Percentiles rank a stretch among this genome's conserved stretches.
Conservation (phyloP, 23 red algal genomes). For the Pyropia haitanensis region DNA sequence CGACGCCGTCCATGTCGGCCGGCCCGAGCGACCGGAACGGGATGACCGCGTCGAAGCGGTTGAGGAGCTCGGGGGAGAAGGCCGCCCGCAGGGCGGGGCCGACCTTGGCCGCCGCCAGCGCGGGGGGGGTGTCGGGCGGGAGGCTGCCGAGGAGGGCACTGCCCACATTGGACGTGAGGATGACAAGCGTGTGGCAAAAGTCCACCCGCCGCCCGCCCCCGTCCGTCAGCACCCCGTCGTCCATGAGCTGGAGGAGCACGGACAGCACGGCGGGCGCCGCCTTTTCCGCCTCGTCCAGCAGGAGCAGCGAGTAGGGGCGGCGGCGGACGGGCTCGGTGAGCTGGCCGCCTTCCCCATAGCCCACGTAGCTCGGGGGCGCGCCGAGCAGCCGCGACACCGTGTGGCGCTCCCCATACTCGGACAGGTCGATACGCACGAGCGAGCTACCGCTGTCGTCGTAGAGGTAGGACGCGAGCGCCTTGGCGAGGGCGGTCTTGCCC, state of each 20-base stretch:
- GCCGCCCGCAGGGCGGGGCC: slow-evolving; percentile 20
- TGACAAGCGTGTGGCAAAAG: slow-evolving; percentile 49
- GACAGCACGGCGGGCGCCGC: slow-evolving; percentile 26
- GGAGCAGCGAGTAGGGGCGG: slow-evolving; percentile 44
- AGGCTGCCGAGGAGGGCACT: slow-evolving; percentile 23
- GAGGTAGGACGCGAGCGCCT: slow-evolving; percentile 42
- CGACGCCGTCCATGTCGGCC: slow-evolving; percentile 35
- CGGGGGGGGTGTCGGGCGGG: slow-evolving; percentile 10
- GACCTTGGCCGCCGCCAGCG: slow-evolving; percentile 15
- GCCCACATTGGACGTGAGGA: slow-evolving; percentile 54
- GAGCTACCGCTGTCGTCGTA: slow-evolving; percentile 26
- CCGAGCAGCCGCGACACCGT: slow-evolving; percentile 52
- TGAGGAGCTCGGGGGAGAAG: slow-evolving; percentile 47
- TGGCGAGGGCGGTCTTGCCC: slow-evolving; percentile 54
- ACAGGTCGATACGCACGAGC: slow-evolving; percentile 54
- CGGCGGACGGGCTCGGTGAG: slow-evolving; percentile 55
- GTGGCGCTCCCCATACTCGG: slow-evolving; percentile 60
- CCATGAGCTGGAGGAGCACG: slow-evolving; percentile 43
- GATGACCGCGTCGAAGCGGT: slow-evolving; percentile 47
- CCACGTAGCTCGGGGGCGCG: slow-evolving; percentile 61
- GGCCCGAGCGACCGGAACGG: slow-evolving; percentile 30
- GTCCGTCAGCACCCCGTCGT: slow-evolving; percentile 56
- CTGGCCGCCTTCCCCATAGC: slow-evolving; percentile 64
- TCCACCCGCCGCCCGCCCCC: slow-evolving; percentile 48
- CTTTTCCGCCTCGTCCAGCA: slow-evolving; percentile 76